Evolutionary conservation across 2,329 filamentous ascomycete species (phyloP).

Genomic region (Nectriaceae sp.): DNA sequence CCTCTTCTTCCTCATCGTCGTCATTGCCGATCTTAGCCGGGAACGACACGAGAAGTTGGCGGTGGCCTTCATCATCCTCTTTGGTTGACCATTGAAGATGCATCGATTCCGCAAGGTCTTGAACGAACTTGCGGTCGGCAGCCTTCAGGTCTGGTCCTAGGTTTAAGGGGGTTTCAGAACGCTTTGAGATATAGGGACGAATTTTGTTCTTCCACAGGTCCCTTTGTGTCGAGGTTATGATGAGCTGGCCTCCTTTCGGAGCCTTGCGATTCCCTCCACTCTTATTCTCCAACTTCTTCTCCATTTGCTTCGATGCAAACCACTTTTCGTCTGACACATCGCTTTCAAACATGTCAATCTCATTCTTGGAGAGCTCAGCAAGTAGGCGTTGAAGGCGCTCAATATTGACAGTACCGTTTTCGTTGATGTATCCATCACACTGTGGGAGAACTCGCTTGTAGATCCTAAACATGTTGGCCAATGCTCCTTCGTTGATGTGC

Average conservation of each 20-base stretch:
- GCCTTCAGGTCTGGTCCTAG: slow-evolving; percentile 74
- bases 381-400: slow-evolving; percentile 75
- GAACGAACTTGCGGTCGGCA: slow-evolving; percentile 88
- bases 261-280: slow-evolving; percentile 57
- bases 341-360: slow-evolving; percentile 88
- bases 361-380: slow-evolving; percentile 82
- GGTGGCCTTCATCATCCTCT: slow-evolving; percentile 56
- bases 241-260: slow-evolving; percentile 59
- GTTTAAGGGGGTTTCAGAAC: slow-evolving; percentile 66
- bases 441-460: slow-evolving; percentile 90
- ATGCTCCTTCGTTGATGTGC: slow-evolving; percentile 96
- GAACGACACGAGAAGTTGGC: slow-evolving; percentile 53
- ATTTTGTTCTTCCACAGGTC: slow-evolving; percentile 78
- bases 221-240: slow-evolving; percentile 79
- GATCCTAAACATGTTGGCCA: slow-evolving; percentile 95
- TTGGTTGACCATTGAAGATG: slow-evolving; percentile 60
- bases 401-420: slow-evolving; percentile 89
- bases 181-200: slow-evolving; percentile 77
- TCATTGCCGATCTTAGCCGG: slow-evolving; percentile 52
- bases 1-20: slow-evolving; percentile 64
- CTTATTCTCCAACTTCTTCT: slow-evolving; percentile 62
- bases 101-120: slow-evolving; percentile 73
- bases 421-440: slow-evolving; percentile 94
- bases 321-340: slow-evolving; percentile 88
- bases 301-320: slow-evolving; percentile 84